Percentiles rank a stretch among this genome's conserved stretches.
Evolutionary conservation across 1,284 basidiomycete species (phyloP).

Genomic region (Rhodotorula sp.): DNA sequence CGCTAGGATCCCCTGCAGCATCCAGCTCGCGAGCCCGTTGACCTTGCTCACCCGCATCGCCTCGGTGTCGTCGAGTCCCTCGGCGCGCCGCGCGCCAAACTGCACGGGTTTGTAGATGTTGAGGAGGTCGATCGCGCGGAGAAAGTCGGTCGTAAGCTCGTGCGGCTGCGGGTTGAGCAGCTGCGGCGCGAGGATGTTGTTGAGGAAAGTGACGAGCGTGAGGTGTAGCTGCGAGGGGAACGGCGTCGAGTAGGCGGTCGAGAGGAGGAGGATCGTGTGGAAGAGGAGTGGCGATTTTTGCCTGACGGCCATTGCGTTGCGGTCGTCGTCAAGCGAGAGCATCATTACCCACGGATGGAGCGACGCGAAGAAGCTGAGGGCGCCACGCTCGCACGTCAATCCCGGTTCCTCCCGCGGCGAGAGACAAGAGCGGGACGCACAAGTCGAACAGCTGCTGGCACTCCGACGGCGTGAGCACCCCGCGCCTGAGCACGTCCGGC

Average conservation of each 20-base stretch:
- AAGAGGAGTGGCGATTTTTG: constrained; percentile 30
- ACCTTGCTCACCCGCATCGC: constrained; percentile 40
- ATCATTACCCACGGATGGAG: constrained; percentile 44
- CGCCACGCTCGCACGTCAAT: background rate
- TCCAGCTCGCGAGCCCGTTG: constrained; percentile 42
- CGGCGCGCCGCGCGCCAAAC: constrained; percentile 31
- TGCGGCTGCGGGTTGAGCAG: constrained; percentile 41
- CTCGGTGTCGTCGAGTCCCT: constrained; percentile 37
- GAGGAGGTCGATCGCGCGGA: constrained; percentile 40
- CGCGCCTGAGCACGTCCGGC: constrained; percentile 35
- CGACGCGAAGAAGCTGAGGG: constrained; percentile 33
- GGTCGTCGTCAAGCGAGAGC: constrained; percentile 40
- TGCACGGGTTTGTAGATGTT: constrained; percentile 42
- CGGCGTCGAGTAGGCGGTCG: constrained; percentile 41
- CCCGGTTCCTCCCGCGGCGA: background rate
- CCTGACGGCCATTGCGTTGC: constrained; percentile 34
- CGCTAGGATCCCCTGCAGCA: constrained; percentile 38
- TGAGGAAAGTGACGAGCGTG: constrained; percentile 39
- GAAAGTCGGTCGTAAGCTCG: constrained; percentile 42
- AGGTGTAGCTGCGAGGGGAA: constrained; percentile 40
- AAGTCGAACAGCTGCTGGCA: constrained; percentile 43
- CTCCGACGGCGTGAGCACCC: constrained; percentile 33
- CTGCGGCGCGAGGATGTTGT: constrained; percentile 42
- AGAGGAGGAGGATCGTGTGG: constrained; percentile 42
- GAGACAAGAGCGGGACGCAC: background rate